Base-by-base conservation (phyloP, 345 rosid species). In the Salix arbutifolia region DNA sequence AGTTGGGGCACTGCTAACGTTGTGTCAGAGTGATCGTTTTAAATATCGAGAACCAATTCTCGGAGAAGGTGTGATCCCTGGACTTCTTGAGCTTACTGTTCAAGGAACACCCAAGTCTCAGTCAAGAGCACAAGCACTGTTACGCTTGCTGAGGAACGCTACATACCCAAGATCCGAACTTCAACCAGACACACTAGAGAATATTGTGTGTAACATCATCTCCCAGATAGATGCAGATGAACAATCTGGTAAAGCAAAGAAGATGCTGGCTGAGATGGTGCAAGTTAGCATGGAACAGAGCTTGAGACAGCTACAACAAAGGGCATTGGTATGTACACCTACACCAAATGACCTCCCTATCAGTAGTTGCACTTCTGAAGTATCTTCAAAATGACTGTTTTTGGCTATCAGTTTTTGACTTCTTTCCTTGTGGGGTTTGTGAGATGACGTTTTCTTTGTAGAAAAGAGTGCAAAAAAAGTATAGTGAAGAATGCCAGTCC, bases 211-310 rank as follows among this genome's bases (percentile, higher is more conserved):
- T 56, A 90, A 90, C 82, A 91, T 96, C 70, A 92, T 96, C 79
- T 93, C 97, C 30, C 94, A 91, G 74, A 91, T 93, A 9, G 97
- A 96, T 53, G 91, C 93, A 68, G 98, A 96, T 64, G 99, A 96
- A 26, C 99, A 96, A 77, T 88, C 92, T 2, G 86, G 89, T 42
- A 96, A 96, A 76, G 99, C 99, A 0, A 96, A 91, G 89, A 92
- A 91, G 84, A 96, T 93, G 97, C 86, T 96, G 53, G 87, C 97
- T 21, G 99, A 96, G 85, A 96, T 96, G 99, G 98, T 96, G 42
- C 97, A 96, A 80, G 97, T 93, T 40, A 93, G 99, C 83, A 93
- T 96, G 99, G 99, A 96, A 62, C 93, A 93, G 84, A 96, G 97
- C 84, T 84, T 96, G 87, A 90, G 94, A 80, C 98, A 93, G 90